phyloP scores from a whole-genome alignment of 495 filamentous ascomycete genomes.

The Astrothelium macrocarpum region DNA sequence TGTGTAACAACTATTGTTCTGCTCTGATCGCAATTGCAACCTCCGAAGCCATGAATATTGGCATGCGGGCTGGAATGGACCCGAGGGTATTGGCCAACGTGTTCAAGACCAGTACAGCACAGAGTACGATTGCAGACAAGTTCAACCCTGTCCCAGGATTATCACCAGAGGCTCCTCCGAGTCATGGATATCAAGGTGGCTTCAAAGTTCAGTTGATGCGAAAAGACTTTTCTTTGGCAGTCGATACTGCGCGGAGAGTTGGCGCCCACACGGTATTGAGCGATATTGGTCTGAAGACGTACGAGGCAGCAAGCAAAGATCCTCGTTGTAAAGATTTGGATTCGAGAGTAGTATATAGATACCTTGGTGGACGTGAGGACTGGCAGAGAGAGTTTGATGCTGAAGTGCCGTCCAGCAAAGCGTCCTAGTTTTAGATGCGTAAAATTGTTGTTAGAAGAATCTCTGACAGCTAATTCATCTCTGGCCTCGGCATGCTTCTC shows the following conservation, averaged over 20 bases:
- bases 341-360: slow-evolving; percentile 45
- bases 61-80: slow-evolving; percentile 43
- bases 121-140: slow-evolving; percentile 41
- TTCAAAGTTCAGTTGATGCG: slow-evolving; percentile 47
- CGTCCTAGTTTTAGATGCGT: too few species aligned
- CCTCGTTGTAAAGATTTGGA: slow-evolving; percentile 40
- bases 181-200: slow-evolving; percentile 40
- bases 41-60: slow-evolving; percentile 47
- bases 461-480: too few species aligned
- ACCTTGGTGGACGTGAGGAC: slow-evolving; percentile 41
- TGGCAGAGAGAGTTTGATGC: slow-evolving; percentile 31
- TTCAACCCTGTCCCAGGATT: slow-evolving; percentile 46
- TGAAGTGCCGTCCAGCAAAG: too few species aligned
- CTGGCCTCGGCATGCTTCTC: too few species aligned
- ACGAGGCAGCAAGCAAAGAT: slow-evolving; percentile 38
- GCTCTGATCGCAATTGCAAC: slow-evolving; percentile 44
- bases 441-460: too few species aligned
- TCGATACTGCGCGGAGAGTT: slow-evolving; percentile 39
- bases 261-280: slow-evolving; percentile 37
- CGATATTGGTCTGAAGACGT: slow-evolving; percentile 35
- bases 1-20: slow-evolving; percentile 47
- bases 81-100: slow-evolving; percentile 39
- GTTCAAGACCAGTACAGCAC: slow-evolving; percentile 41
- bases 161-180: slow-evolving; percentile 38
- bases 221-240: slow-evolving; percentile 44